Percentiles rank a stretch among this genome's conserved stretches.
Conservation (phyloP, 306 rosid genomes). For the Trifolium dubium region DNA sequence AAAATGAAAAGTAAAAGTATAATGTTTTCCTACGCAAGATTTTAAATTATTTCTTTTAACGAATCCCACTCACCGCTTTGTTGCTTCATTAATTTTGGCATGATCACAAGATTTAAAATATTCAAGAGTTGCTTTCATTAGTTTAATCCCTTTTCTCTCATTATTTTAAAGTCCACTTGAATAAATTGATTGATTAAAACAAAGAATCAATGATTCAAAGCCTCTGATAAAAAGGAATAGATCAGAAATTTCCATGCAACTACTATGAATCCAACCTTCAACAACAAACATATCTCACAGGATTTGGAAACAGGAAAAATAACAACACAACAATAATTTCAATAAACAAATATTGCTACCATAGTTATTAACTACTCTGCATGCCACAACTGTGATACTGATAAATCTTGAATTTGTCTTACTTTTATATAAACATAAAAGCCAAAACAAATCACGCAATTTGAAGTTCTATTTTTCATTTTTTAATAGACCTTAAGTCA, state of each 20-base stretch:
- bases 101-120: slow-evolving; percentile 5
- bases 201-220: slow-evolving; percentile 19
- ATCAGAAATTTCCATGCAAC: slow-evolving; percentile 46
- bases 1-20: slow-evolving; percentile 12
- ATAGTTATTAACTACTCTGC: slow-evolving; percentile 31
- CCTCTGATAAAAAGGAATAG: slow-evolving; percentile 28
- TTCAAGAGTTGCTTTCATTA: slow-evolving; percentile 13
- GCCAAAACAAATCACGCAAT: slow-evolving; percentile 51
- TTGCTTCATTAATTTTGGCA: background rate
- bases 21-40: background rate
- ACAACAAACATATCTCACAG: slow-evolving; percentile 37
- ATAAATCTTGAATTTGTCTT: slow-evolving; percentile 17
- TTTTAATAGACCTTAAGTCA: slow-evolving; percentile 48
- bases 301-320: slow-evolving; percentile 9
- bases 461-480: slow-evolving; percentile 16
- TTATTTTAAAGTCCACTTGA: slow-evolving; percentile 40
- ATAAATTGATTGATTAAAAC: slow-evolving; percentile 24
- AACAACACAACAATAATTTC: slow-evolving; percentile 31
- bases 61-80: slow-evolving; percentile 40
- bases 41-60: slow-evolving; percentile 20
- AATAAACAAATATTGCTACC: slow-evolving; percentile 23
- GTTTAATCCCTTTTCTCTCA: slow-evolving; percentile 17
- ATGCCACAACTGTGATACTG: slow-evolving; percentile 21
- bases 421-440: slow-evolving; percentile 31
- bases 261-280: slow-evolving; percentile 26